Conservation (phyloP, 1,284 basidiomycete genomes). For the Coriolopsis trogii region DNA sequence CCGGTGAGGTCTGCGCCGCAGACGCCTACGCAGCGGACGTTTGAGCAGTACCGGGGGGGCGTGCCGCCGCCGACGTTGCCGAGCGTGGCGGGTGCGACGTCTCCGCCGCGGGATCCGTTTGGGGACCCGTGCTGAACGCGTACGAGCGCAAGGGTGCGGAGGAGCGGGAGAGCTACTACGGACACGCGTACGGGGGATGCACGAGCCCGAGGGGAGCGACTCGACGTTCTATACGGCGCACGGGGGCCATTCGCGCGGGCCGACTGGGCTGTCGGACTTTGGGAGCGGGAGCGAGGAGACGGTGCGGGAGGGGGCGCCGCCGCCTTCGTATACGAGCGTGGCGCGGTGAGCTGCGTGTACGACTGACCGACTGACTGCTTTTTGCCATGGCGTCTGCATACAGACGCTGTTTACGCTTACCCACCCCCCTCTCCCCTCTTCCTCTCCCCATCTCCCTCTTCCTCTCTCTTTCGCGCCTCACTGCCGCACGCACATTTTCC, state of each 20-base stretch:
- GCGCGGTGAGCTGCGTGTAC: not conserved
- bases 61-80: slow-evolving; percentile 11
- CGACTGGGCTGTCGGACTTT: slow-evolving; percentile 11
- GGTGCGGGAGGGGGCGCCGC: not conserved
- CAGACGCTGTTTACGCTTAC: not conserved
- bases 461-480: not conserved
- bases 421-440: no score
- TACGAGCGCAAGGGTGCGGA: no score
- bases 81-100: not conserved
- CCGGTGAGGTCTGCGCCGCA: slow-evolving; percentile 8
- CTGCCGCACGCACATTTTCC: not conserved
- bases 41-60: no score
- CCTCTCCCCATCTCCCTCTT: no score
- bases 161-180: no score
- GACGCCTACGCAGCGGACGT: slow-evolving; percentile 28
- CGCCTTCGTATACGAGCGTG: slow-evolving; percentile 9
- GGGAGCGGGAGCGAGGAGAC: not conserved
- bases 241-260: slow-evolving; percentile 11
- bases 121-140: slow-evolving; percentile 25
- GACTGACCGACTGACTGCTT: not conserved
- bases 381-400: not conserved
- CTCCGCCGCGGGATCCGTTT: slow-evolving; percentile 16
- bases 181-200: not conserved
- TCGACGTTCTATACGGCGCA: slow-evolving; percentile 26
- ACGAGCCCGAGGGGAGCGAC: slow-evolving; percentile 22